phyloP scores from a whole-genome alignment of 345 rosid species.

The Angophora floribunda region DNA sequence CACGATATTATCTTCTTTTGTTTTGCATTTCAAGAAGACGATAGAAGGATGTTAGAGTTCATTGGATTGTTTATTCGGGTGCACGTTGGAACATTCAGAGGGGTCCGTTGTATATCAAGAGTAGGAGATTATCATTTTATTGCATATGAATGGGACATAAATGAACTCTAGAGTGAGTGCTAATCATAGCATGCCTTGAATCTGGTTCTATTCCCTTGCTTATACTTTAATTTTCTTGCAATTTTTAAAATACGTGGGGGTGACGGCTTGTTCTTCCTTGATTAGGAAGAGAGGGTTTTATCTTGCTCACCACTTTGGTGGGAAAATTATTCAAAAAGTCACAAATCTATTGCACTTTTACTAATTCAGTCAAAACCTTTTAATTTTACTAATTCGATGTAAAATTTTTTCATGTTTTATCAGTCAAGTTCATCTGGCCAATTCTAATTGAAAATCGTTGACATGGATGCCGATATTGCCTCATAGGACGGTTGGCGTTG shows the following conservation, averaged over 20 bases:
- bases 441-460: too few species aligned
- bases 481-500: accelerated
- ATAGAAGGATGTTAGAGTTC: background rate
- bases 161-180: background rate
- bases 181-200: background rate
- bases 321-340: background rate
- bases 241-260: background rate
- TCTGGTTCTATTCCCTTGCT: background rate
- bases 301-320: background rate
- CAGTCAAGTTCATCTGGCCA: background rate
- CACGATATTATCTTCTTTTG: background rate
- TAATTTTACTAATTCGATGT: too few species aligned
- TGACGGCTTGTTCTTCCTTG: background rate
- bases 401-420: too few species aligned
- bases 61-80: background rate
- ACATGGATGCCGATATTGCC: accelerated
- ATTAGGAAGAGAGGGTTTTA: background rate
- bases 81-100: background rate
- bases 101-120: background rate
- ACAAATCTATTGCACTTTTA: too few species aligned
- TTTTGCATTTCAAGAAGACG: background rate
- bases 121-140: background rate
- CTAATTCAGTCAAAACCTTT: too few species aligned
- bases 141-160: background rate
- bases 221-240: background rate